Evolutionary conservation across 768 basidiomycete species (phyloP).

Genomic region (Dioszegia aurantiaca): DNA sequence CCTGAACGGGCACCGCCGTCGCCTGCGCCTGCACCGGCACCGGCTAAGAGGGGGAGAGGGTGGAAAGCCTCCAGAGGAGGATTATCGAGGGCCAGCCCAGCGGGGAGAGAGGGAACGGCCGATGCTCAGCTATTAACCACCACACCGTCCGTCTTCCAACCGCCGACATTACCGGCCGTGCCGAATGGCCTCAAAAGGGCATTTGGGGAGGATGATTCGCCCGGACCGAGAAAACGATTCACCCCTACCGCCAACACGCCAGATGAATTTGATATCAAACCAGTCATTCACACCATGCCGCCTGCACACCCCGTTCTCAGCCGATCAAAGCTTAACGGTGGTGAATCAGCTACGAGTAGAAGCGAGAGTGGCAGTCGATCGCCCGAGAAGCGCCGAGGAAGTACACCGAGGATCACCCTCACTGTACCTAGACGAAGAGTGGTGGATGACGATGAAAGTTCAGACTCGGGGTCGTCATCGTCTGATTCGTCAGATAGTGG

Average conservation of each 20-base stretch:
- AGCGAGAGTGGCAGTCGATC: neutral
- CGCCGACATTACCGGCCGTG: neutral
- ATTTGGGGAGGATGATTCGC: neutral
- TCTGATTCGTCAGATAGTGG: slow-evolving; percentile 11
- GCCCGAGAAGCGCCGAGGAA: slow-evolving; percentile 1
- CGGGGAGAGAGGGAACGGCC: slow-evolving; percentile 27
- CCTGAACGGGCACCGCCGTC: slow-evolving; percentile 55
- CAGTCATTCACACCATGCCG: neutral
- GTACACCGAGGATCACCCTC: slow-evolving; percentile 1
- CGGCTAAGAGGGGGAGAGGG: slow-evolving; percentile 13
- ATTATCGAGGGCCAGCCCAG: slow-evolving; percentile 20
- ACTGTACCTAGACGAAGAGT: neutral
- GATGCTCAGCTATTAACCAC: slow-evolving; percentile 12
- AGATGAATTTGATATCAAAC: neutral
- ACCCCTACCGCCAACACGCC: neutral
- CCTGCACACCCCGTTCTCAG: neutral
- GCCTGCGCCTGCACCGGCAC: slow-evolving; percentile 58
- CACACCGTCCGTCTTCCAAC: neutral
- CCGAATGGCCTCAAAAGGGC: neutral
- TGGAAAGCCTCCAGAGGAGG: slow-evolving; percentile 14
- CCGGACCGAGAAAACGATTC: neutral
- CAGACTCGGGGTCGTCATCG: slow-evolving; percentile 14
- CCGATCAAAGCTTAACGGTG: neutral
- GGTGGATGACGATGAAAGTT: slow-evolving; percentile 27
- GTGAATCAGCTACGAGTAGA: neutral